Evolutionary conservation across 495 filamentous ascomycete species (phyloP).

Genomic region (Xylaria castorea): DNA sequence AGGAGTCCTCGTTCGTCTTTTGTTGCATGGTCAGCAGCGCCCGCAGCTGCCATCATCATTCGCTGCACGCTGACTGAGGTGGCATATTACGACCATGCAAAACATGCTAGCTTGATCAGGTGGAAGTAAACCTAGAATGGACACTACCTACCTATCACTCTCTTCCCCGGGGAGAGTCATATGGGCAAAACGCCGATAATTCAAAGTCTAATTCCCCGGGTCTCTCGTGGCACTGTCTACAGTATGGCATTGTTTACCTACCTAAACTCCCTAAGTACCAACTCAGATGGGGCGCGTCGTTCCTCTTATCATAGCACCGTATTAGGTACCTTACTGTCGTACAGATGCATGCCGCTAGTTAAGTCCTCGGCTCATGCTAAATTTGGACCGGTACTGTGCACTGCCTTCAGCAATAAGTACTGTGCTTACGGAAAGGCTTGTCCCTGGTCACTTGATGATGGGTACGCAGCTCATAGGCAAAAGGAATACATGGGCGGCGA

Average conservation of each 20-base stretch:
- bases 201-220: neutral
- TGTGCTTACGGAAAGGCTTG: neutral
- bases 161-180: neutral
- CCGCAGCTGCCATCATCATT: constrained; percentile 23
- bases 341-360: constrained; percentile 5
- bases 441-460: neutral
- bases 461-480: neutral
- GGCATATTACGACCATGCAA: neutral
- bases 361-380: constrained; percentile 12
- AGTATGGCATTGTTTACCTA: constrained; percentile 1
- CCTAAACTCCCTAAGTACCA: neutral
- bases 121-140: constrained; percentile 13
- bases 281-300: neutral
- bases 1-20: constrained; percentile 14
- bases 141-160: neutral
- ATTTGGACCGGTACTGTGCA: constrained; percentile 10
- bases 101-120: constrained; percentile 1
- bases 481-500: neutral
- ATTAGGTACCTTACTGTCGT: constrained; percentile 2
- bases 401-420: neutral
- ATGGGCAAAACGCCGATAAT: neutral
- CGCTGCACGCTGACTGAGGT: constrained; percentile 25
- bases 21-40: constrained; percentile 25
- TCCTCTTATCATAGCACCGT: constrained; percentile 10
- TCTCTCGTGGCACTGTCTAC: neutral